phyloP scores from a whole-genome alignment of 495 filamentous ascomycete species.

The Glonium stellatum region DNA sequence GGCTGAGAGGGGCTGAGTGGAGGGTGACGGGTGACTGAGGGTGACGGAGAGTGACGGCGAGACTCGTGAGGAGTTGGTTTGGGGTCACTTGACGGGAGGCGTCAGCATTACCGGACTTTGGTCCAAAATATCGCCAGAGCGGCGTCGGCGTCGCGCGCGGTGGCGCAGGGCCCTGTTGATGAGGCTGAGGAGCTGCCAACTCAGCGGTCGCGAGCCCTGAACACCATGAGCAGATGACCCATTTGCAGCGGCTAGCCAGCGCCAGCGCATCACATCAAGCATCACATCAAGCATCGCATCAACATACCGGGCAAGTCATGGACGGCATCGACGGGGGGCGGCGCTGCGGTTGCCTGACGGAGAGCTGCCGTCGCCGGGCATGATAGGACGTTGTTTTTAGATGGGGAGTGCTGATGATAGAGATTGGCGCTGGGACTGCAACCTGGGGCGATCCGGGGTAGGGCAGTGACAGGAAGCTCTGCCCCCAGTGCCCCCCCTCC shows the following conservation, averaged over 20 bases:
- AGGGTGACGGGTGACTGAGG: no score
- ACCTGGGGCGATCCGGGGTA: slow-evolving; percentile 17
- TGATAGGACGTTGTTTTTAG: slow-evolving; percentile 25
- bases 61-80: not conserved
- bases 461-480: not conserved
- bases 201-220: slow-evolving; percentile 21
- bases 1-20: no score
- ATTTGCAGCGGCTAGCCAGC: slow-evolving; percentile 18
- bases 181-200: slow-evolving; percentile 25
- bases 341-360: slow-evolving; percentile 25
- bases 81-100: not conserved
- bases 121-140: slow-evolving; percentile 31
- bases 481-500: no score
- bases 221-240: slow-evolving; percentile 24
- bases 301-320: slow-evolving; percentile 17
- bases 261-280: slow-evolving; percentile 30
- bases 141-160: slow-evolving; percentile 18
- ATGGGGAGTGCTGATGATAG: slow-evolving; percentile 2
- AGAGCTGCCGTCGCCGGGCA: slow-evolving; percentile 4
- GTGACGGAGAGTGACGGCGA: slow-evolving; percentile 17
- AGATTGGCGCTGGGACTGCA: slow-evolving; percentile 7
- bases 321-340: slow-evolving; percentile 9
- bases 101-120: slow-evolving; percentile 32
- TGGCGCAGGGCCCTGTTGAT: slow-evolving; percentile 22
- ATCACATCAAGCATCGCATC: slow-evolving; percentile 25